A percentile compares a stretch with the other conserved stretches of the same genome.
phyloP scores from a whole-genome alignment of 345 rosid genomes.

The Citrus cavaleriei region DNA sequence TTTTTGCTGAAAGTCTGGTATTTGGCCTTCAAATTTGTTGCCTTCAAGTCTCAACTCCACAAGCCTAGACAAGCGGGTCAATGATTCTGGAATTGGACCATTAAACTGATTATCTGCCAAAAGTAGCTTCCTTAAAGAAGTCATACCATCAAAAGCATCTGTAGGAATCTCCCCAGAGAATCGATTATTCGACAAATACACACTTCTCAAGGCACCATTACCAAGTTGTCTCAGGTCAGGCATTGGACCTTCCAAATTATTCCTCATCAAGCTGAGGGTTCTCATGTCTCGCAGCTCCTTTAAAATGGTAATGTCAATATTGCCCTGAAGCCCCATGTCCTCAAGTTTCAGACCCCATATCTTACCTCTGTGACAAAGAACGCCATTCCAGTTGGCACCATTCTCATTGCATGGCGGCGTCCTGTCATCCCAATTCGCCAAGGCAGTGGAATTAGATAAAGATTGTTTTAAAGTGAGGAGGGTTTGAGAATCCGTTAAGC shows the following conservation, averaged over 20 bases:
- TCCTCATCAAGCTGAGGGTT: conserved; percentile 59
- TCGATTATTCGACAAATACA: conserved; percentile 57
- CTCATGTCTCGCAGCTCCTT: conserved; percentile 36
- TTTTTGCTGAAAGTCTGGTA: neutral
- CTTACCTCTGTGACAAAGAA: conserved; percentile 37
- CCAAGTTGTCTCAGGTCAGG: conserved; percentile 50
- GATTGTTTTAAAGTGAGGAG: conserved; percentile 64
- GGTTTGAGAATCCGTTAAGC: conserved; percentile 36
- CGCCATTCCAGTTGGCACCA: conserved; percentile 54
- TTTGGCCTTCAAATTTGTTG: conserved; percentile 45
- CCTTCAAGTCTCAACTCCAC: conserved; percentile 53
- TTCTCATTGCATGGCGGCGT: conserved; percentile 32
- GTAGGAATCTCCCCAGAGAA: conserved; percentile 54
- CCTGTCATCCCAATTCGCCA: conserved; percentile 42
- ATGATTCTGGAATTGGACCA: conserved; percentile 64
- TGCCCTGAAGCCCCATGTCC: conserved; percentile 51
- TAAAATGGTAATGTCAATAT: conserved; percentile 39
- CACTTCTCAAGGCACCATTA: conserved; percentile 34
- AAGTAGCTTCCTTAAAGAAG: conserved; percentile 55
- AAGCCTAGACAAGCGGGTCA: conserved; percentile 47
- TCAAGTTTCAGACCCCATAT: conserved; percentile 73
- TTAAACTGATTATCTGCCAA: conserved; percentile 47
- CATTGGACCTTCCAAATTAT: conserved; percentile 54
- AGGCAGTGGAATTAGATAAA: conserved; percentile 23
- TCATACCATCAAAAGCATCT: conserved; percentile 58